Percentiles rank a stretch among this genome's conserved stretches.
Evolutionary conservation across 2,329 filamentous ascomycete species (phyloP).

Genomic region (Volutella citrinella): DNA sequence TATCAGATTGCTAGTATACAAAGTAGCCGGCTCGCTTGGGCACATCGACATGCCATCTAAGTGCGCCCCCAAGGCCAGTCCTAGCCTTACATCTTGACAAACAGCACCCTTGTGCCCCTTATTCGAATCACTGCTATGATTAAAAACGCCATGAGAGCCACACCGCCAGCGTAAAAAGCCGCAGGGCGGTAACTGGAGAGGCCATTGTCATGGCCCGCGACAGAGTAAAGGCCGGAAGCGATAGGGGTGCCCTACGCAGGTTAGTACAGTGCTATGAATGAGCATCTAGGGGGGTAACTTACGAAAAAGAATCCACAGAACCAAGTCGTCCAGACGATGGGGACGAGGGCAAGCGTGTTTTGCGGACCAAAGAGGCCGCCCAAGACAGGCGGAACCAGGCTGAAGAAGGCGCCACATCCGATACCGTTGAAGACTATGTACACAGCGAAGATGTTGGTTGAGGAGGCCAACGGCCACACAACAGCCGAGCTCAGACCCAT

Average conservation of each 20-base stretch:
- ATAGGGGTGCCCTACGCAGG: slow-evolving; percentile 17
- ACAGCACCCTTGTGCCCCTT: not conserved
- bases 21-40: too few relatives aligned
- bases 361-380: slow-evolving; percentile 23
- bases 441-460: slow-evolving; percentile 19
- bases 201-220: not conserved
- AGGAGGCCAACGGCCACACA: slow-evolving; percentile 25
- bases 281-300: slow-evolving; percentile 4
- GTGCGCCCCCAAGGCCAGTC: too few relatives aligned
- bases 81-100: slow-evolving; percentile 8
- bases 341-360: slow-evolving; percentile 21
- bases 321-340: slow-evolving; percentile 28
- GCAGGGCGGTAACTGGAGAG: slow-evolving; percentile 13
- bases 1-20: too few relatives aligned
- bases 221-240: slow-evolving; percentile 19
- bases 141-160: slow-evolving; percentile 12
- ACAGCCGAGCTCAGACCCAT: slow-evolving; percentile 25
- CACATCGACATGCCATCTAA: too few relatives aligned
- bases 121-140: slow-evolving; percentile 14
- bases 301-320: slow-evolving; percentile 30
- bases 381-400: slow-evolving; percentile 25
- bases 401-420: slow-evolving; percentile 30
- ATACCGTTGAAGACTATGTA: slow-evolving; percentile 25
- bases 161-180: slow-evolving; percentile 16
- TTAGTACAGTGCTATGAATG: fast-evolving